These are phyloP conservation scores for Linnemannia exigua DNA, from an alignment of 192 early-diverging fungal species.

Conservation along the genomic window DNA sequence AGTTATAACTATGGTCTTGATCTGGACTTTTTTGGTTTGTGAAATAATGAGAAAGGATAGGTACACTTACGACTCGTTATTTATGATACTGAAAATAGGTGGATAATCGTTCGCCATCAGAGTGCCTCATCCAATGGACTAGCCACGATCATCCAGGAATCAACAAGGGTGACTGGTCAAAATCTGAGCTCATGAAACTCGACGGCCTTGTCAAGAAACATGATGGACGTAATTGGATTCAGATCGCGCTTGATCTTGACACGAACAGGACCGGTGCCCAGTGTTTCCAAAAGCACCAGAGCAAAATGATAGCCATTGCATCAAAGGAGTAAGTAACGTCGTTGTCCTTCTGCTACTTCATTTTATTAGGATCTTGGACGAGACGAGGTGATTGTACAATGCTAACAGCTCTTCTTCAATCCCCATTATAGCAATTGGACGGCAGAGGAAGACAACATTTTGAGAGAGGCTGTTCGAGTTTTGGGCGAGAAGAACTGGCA, in stretches of 20 bases:
- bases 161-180: conserved; percentile 78
- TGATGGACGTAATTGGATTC: conserved; percentile 72
- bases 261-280: conserved; percentile 80
- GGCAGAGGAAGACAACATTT: conserved; percentile 73
- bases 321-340: conserved; percentile 26
- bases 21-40: too few species aligned
- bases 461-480: conserved; percentile 73
- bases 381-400: neutral
- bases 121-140: conserved; percentile 87
- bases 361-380: neutral
- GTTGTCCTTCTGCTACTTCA: neutral
- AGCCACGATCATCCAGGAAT: conserved; percentile 83
- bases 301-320: conserved; percentile 50
- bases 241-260: conserved; percentile 71
- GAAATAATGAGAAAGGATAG: neutral
- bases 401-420: neutral
- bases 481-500: conserved; percentile 83
- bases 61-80: neutral
- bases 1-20: neutral
- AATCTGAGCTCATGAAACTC: conserved; percentile 67
- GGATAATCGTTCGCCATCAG: conserved; percentile 69
- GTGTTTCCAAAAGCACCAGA: conserved; percentile 80
- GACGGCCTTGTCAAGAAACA: conserved; percentile 60
- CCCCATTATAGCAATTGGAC: conserved; percentile 69
- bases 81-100: conserved; percentile 64